phyloP scores from a whole-genome alignment of 371 early-diverging fungal species.

The Zychaea mexicana region DNA sequence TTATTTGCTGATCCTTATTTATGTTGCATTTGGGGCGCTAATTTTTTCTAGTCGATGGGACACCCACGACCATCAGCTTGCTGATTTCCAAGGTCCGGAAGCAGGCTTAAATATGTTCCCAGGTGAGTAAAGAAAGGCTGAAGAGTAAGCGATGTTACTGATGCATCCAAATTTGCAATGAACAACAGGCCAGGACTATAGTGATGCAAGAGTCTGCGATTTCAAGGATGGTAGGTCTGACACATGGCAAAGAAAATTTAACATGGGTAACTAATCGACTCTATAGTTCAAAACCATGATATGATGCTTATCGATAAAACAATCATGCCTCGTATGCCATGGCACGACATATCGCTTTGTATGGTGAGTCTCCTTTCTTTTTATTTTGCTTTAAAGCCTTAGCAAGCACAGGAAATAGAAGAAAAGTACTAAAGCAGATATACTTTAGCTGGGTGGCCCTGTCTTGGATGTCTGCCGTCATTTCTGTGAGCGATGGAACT shows the following conservation, averaged over 20 bases:
- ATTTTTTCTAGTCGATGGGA: conserved; percentile 76
- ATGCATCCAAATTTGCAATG: not conserved
- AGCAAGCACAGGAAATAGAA: too few relatives aligned
- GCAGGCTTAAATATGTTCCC: conserved; percentile 39
- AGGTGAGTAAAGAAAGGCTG: conserved; percentile 21
- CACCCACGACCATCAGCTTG: conserved; percentile 79
- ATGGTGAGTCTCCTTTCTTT: conserved; percentile 64
- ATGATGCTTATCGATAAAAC: conserved; percentile 67
- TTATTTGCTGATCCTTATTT: not conserved
- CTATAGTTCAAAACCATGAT: conserved; percentile 61
- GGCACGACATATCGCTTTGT: conserved; percentile 91
- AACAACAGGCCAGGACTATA: conserved; percentile 81
- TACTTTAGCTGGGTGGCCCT: conserved; percentile 63
- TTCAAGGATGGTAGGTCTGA: conserved; percentile 71
- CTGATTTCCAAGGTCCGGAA: conserved; percentile 55
- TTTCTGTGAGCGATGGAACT: conserved; percentile 94
- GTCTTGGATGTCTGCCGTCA: conserved; percentile 88
- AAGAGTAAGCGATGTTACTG: not conserved
- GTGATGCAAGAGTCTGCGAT: conserved; percentile 90
- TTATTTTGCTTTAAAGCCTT: too few relatives aligned
- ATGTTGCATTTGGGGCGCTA: too few relatives aligned
- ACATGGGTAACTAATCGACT: conserved; percentile 47
- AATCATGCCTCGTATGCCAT: conserved; percentile 87
- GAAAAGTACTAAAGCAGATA: too few relatives aligned
- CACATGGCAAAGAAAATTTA: not conserved